Base-by-base conservation (phyloP, 75 land plant genomes). In the Pinus tabuliformis region DNA sequence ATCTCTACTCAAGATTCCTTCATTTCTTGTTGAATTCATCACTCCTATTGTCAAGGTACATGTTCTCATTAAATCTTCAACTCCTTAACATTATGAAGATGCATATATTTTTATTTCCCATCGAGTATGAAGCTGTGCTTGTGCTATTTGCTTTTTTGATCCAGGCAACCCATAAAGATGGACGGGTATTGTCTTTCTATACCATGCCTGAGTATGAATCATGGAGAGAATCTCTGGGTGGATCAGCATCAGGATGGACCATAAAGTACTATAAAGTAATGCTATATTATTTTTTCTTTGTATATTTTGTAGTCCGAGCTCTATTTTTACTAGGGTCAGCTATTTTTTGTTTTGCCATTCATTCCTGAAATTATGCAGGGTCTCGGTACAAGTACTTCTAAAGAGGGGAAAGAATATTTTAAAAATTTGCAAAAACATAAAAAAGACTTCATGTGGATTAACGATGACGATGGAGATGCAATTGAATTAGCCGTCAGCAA, bases 241-340 rank as follows among this genome's bases (percentile, higher is more conserved):
- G 89, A 24, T 87, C 79, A 75, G 85, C 93, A 77, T 89, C 62
- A 72, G 21, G 54, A 52, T 97, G 99, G 99, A 81, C 86, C 71
- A 88, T 95, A 26, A 97, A 97, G 85, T 95, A 97, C 86, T 97
- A 97, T 81, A 97, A 97, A 95, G 99, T 97, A 82, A 82, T 80
- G 37, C 63, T 24, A 20, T 14, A 12, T 33, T 76, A 12, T 30
- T 70, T 42, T 24, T 16, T 65, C 49, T 59, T 14, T 74, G 5
- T 73, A 63, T 42, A 64, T 24, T 76, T 20, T 24, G 13, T 15
- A 20, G 9, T 64, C 28, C 3, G 1, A 16, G 45, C 3, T 65
- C 17, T 11, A 3, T 66, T 42, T 24, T 3, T 30, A 8, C 28
- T 33, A 17, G 24, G 57, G 52, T 45, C 20, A 66, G 54, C 8